Evolutionary conservation across 768 basidiomycete genomes (phyloP).

Genomic region (Ramaria sp.): DNA sequence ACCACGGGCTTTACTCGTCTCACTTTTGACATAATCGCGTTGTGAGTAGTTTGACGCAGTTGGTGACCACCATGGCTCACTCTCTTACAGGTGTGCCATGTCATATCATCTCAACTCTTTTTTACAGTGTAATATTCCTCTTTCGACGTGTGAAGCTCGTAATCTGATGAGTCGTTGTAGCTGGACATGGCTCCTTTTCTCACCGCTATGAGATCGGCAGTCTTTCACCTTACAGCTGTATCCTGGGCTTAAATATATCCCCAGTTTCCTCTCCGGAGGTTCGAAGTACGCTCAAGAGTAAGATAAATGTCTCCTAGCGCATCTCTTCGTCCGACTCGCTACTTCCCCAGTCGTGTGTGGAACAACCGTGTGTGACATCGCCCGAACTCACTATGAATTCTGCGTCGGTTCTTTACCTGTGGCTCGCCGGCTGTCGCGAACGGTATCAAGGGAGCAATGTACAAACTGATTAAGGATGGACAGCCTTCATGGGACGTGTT

Average conservation of each 20-base stretch:
- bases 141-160: too few species aligned
- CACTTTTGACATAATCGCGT: slow-evolving; percentile 36
- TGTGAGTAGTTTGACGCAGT: slow-evolving; percentile 25
- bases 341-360: slow-evolving; percentile 28
- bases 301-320: slow-evolving; percentile 10
- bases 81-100: neutral
- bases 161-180: slow-evolving; percentile 12
- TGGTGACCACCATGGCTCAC: slow-evolving; percentile 23
- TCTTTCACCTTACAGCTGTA: neutral
- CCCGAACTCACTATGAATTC: neutral
- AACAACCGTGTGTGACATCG: slow-evolving; percentile 21
- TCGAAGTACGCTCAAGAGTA: slow-evolving; percentile 32
- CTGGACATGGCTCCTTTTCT: slow-evolving; percentile 29
- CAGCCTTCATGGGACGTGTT: slow-evolving; percentile 24
- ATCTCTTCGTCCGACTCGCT: neutral
- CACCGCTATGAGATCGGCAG: slow-evolving; percentile 23
- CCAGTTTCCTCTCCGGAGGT: slow-evolving; percentile 27
- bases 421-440: slow-evolving; percentile 29
- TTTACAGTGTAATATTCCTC: slow-evolving; percentile 24
- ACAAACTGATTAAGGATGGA: slow-evolving; percentile 24
- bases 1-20: slow-evolving; percentile 38
- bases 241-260: slow-evolving; percentile 7
- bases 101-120: slow-evolving; percentile 32
- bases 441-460: slow-evolving; percentile 27
- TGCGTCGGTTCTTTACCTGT: slow-evolving; percentile 31